Evolutionary conservation across 2,329 filamentous ascomycete species (phyloP).

Genomic region (Pseudogymnoascus sp.): DNA sequence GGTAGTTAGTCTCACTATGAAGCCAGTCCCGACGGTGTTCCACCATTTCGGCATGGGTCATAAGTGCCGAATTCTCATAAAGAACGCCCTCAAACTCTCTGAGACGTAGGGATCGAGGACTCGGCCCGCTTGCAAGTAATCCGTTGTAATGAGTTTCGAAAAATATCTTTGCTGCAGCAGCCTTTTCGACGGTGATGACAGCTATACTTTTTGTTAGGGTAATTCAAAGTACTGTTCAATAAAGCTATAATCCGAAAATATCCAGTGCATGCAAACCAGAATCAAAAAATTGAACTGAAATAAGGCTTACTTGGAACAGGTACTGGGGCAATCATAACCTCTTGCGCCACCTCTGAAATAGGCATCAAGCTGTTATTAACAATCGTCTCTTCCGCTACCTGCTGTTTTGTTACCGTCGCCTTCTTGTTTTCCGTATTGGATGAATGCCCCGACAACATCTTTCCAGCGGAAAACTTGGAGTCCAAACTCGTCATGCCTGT

Average conservation of each 20-base stretch:
- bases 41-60: slow-evolving; percentile 49
- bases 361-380: slow-evolving; percentile 18
- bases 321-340: slow-evolving; percentile 15
- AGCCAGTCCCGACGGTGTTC: slow-evolving; percentile 52
- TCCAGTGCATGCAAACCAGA: background rate
- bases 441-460: slow-evolving; percentile 21
- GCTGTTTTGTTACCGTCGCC: slow-evolving; percentile 16
- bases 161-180: slow-evolving; percentile 75
- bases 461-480: slow-evolving; percentile 33
- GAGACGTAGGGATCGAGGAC: slow-evolving; percentile 54
- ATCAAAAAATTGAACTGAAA: background rate
- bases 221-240: background rate
- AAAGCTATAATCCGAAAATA: too few species aligned
- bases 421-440: slow-evolving; percentile 23
- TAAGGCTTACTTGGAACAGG: slow-evolving; percentile 24
- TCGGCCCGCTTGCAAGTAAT: slow-evolving; percentile 48
- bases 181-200: slow-evolving; percentile 62
- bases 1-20: slow-evolving; percentile 62
- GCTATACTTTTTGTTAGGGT: slow-evolving; percentile 16
- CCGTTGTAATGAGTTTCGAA: slow-evolving; percentile 79
- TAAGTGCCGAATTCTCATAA: slow-evolving; percentile 35
- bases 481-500: slow-evolving; percentile 32
- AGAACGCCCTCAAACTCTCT: slow-evolving; percentile 59
- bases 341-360: slow-evolving; percentile 22
- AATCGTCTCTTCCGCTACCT: slow-evolving; percentile 20